Evolutionary conservation across 495 filamentous ascomycete genomes (phyloP).

Genomic region (Tuber microsphaerosporum): DNA sequence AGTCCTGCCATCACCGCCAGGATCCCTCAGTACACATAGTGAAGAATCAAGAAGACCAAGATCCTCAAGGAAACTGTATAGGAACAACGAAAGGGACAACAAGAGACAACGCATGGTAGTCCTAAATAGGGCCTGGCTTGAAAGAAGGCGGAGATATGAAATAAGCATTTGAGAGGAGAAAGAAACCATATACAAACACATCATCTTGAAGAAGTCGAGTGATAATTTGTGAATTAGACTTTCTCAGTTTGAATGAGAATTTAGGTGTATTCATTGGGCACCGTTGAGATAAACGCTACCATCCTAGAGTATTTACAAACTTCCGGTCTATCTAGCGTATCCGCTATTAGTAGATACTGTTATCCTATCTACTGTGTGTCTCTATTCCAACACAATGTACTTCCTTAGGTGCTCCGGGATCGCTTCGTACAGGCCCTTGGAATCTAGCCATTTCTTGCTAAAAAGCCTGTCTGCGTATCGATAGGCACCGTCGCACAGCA

Average conservation of each 20-base stretch:
- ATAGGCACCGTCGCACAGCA: slow-evolving; percentile 92
- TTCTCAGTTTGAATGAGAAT: neutral
- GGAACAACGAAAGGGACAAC: no score
- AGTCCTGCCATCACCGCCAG: no score
- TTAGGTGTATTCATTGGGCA: neutral
- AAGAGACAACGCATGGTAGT: no score
- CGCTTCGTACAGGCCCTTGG: slow-evolving; percentile 72
- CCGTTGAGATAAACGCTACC: neutral
- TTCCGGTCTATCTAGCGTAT: neutral
- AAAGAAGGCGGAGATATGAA: no score
- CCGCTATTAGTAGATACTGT: neutral
- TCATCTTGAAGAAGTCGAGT: neutral
- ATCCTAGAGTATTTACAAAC: neutral
- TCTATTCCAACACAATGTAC: slow-evolving; percentile 82
- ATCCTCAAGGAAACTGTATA: no score
- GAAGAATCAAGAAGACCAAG: no score
- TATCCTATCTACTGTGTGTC: neutral
- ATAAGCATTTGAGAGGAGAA: no score
- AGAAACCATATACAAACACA: no score
- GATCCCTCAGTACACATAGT: no score
- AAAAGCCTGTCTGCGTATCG: slow-evolving; percentile 92
- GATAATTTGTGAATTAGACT: neutral
- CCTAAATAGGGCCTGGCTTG: no score
- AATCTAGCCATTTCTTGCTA: slow-evolving; percentile 75
- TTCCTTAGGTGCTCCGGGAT: slow-evolving; percentile 79